These are phyloP conservation scores for Chlamydomonas urium DNA, from an alignment of 139 green algal species.

Conservation along the genomic window DNA sequence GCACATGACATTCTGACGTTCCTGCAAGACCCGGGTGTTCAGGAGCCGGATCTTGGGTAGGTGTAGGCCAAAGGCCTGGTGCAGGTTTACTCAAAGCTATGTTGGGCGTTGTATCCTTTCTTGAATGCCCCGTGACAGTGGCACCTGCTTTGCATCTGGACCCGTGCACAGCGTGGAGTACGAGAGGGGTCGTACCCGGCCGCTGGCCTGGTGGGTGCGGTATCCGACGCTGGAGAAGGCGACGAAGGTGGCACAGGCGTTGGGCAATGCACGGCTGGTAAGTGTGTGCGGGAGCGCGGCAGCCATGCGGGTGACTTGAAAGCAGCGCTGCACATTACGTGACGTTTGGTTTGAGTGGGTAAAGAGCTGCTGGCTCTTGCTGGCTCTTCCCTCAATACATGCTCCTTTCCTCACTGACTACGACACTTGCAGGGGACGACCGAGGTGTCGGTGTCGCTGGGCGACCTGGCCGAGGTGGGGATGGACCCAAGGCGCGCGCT, in stretches of 20 bases:
- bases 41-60: background rate
- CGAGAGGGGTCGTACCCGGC: background rate
- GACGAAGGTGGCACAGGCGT: background rate
- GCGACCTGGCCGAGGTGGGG: too few relatives aligned
- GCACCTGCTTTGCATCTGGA: background rate
- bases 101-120: background rate
- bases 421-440: background rate
- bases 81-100: background rate
- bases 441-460: background rate
- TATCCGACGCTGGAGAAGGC: background rate
- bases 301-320: background rate
- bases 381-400: background rate
- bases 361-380: background rate
- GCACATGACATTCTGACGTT: conserved; percentile 5
- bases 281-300: background rate
- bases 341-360: background rate
- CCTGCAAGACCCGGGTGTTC: background rate
- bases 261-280: background rate
- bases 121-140: background rate
- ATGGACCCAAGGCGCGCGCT: too few relatives aligned
- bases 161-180: background rate
- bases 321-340: background rate
- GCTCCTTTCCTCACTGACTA: background rate
- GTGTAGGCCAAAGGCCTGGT: background rate
- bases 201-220: background rate